Conservation (phyloP, 2,329 filamentous ascomycete genomes). For the Pestalotiopsis sp. region DNA sequence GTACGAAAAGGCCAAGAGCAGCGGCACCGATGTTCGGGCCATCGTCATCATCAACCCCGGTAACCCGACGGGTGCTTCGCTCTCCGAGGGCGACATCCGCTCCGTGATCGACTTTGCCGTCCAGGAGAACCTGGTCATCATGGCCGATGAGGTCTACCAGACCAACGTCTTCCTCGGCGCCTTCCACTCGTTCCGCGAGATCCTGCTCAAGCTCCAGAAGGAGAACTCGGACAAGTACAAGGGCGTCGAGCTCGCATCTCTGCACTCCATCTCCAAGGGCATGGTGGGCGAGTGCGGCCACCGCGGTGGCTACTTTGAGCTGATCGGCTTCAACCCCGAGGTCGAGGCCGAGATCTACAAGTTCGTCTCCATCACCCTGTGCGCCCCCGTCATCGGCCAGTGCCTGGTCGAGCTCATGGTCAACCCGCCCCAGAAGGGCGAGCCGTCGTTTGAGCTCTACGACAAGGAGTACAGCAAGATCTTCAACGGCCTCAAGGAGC, state of each 20-base stretch:
- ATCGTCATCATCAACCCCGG: constrained; percentile 98
- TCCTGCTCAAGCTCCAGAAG: constrained; percentile 79
- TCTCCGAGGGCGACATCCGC: constrained; percentile 77
- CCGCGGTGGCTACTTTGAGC: constrained; percentile 96
- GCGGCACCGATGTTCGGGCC: constrained; percentile 84
- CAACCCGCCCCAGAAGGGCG: constrained; percentile 83
- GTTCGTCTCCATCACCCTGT: constrained; percentile 96
- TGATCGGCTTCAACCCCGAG: constrained; percentile 81
- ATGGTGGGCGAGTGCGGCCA: constrained; percentile 99
- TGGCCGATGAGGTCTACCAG: constrained; percentile 98
- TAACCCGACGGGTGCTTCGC: constrained; percentile 91
- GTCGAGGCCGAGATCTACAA: constrained; percentile 97
- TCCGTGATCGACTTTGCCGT: constrained; percentile 85
- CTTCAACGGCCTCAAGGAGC: constrained; percentile 73
- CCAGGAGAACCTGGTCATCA: constrained; percentile 81
- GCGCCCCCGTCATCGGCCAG: constrained; percentile 92
- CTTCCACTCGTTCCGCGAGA: constrained; percentile 95
- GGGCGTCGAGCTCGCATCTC: constrained; percentile 81
- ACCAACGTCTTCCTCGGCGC: constrained; percentile 95
- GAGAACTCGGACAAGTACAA: constrained; percentile 77
- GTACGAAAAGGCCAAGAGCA: constrained; percentile 71
- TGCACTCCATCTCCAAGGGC: constrained; percentile 95
- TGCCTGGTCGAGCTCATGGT: constrained; percentile 98
- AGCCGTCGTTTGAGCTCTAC: constrained; percentile 84
- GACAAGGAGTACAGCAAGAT: constrained; percentile 82